Base-by-base conservation (phyloP, 106 monocot species). In the Dendrobium nobile region DNA sequence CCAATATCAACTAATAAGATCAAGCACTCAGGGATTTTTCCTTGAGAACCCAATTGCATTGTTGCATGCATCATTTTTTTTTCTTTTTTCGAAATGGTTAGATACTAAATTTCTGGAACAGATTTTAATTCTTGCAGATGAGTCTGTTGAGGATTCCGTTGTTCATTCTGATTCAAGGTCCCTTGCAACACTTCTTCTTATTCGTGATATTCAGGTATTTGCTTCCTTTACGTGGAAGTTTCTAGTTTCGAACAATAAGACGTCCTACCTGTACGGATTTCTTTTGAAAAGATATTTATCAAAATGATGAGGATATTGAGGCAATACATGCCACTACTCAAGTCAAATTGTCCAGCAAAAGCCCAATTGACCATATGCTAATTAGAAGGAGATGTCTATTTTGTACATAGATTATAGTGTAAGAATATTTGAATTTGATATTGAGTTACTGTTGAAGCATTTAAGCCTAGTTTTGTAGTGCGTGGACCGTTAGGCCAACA, bases 101-200 rank as follows among this genome's bases (percentile, higher is more conserved):
- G 26, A 26, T 26, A 33, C 93, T 91, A 91, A 91, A 89, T 82
- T 83, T 88, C 85, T 83, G 79, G 68, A 51, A 75, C 89, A 95
- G 95, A 95, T 95, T 83, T 91, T 95, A 75, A 95, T 96, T 82
- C 89, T 96, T 80, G 95, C 95, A 88, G 93, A 96, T 86, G 95
- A 96, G 59, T 96, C 95, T 70, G 84, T 84, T 2, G 93, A 96
- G 82, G 93, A 88, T 74, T 96, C 93, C 45, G 83, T 91, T 79
- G 91, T 93, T 65, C 95, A 96, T 80, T 96, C 95, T 67, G 95
- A 96, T 72, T 96, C 95, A 77, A 89, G 93, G 74, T 96, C 95
- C 75, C 87, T 96, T 67, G 89, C 95, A 83, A 96, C 95, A 20
- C 95, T 96, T 88, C 95, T 96, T 80, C 89, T 96, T 1, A 96